A percentile compares a stretch with the other conserved stretches of the same genome.
phyloP scores from a whole-genome alignment of 371 early-diverging fungal genomes.

The Conidiobolus incongruus region DNA sequence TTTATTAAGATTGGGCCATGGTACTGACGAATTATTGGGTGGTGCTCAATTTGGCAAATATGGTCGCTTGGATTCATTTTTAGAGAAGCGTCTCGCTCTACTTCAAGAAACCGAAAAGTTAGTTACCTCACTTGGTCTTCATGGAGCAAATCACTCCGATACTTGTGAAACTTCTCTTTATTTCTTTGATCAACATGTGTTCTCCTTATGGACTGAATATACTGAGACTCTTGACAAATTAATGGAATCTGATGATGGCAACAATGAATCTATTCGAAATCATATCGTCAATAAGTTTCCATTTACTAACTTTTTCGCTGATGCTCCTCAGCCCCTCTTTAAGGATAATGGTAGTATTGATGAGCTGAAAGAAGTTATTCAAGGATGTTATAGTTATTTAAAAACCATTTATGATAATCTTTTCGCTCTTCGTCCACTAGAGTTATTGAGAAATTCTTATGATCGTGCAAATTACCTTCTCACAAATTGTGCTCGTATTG shows the following conservation, averaged over 20 bases:
- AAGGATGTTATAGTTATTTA: slow-evolving; percentile 64
- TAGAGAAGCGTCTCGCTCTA: slow-evolving; percentile 57
- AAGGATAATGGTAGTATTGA: slow-evolving; percentile 18
- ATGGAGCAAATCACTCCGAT: slow-evolving; percentile 64
- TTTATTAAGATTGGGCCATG: slow-evolving; percentile 82
- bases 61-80: slow-evolving; percentile 75
- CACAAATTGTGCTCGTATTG: slow-evolving; percentile 81
- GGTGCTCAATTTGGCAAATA: slow-evolving; percentile 67
- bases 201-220: slow-evolving; percentile 53
- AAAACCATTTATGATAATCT: slow-evolving; percentile 44
- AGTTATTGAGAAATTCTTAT: slow-evolving; percentile 47
- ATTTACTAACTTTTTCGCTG: slow-evolving; percentile 48
- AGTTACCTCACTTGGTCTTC: slow-evolving; percentile 37
- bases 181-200: slow-evolving; percentile 56
- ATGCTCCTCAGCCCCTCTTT: slow-evolving; percentile 53
- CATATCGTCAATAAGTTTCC: slow-evolving; percentile 36
- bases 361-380: slow-evolving; percentile 35
- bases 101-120: slow-evolving; percentile 52
- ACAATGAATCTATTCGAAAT: slow-evolving; percentile 7
- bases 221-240: slow-evolving; percentile 8
- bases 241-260: slow-evolving; percentile 1
- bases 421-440: slow-evolving; percentile 71
- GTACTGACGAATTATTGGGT: slow-evolving; percentile 69
- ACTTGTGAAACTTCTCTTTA: slow-evolving; percentile 86
- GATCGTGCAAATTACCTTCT: slow-evolving; percentile 81